These are phyloP conservation scores for Cyberlindnera bimundalis DNA, from an alignment of 805 yeast genomes.

Conservation along the genomic window DNA sequence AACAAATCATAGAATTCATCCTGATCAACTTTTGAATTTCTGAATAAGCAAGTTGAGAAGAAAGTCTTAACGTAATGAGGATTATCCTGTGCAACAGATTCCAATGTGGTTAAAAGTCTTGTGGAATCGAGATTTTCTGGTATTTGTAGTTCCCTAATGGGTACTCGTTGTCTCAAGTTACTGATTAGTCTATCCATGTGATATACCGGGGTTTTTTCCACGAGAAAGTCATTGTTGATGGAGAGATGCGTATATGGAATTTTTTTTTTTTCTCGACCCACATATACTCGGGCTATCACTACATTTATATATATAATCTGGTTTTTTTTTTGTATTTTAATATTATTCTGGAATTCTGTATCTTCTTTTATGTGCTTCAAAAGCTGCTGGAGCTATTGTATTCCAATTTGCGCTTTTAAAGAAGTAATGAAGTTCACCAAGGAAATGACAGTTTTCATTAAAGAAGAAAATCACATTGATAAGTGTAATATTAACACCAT, in stretches of 20 bases:
- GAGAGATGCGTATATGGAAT: neutral
- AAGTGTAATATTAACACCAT: neutral
- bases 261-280: neutral
- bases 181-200: conserved; percentile 20
- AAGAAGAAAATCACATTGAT: conserved; percentile 4
- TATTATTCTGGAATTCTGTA: conserved; percentile 8
- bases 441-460: conserved; percentile 4
- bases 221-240: too few relatives aligned
- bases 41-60: conserved; percentile 39
- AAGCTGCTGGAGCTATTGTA: conserved; percentile 1
- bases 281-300: too few relatives aligned
- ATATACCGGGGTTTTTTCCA: too few relatives aligned
- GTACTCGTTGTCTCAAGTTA: conserved; percentile 25
- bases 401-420: conserved; percentile 4
- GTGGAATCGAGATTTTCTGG: conserved; percentile 17
- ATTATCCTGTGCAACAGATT: conserved; percentile 34
- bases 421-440: conserved; percentile 13
- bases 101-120: conserved; percentile 21
- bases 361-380: conserved; percentile 2
- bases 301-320: too few relatives aligned
- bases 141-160: conserved; percentile 11
- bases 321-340: neutral
- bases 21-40: conserved; percentile 33
- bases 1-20: conserved; percentile 37
- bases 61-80: conserved; percentile 49